A percentile compares a stretch with the other conserved stretches of the same genome.
Conservation (phyloP, 2,329 filamentous ascomycete genomes). For the Sordariomycetes sp. region DNA sequence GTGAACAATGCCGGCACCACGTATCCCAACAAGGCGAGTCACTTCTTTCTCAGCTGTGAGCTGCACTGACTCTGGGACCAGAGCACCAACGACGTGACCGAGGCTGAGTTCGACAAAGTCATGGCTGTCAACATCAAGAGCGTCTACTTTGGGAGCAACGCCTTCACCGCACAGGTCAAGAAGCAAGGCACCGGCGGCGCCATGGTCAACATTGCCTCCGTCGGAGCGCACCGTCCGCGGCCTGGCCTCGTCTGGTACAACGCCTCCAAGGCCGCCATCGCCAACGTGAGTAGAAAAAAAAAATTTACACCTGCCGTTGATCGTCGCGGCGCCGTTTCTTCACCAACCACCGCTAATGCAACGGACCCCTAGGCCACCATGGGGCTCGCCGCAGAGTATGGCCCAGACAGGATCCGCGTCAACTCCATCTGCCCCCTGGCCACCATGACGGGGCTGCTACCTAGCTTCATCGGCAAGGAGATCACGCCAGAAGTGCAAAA, state of each 20-base stretch:
- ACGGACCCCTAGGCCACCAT: constrained; percentile 6
- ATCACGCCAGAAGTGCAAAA: constrained; percentile 5
- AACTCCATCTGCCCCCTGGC: constrained; percentile 61
- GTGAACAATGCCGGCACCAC: constrained; percentile 20
- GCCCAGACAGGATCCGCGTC: constrained; percentile 71
- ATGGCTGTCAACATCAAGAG: constrained; percentile 81
- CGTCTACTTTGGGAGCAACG: constrained; percentile 75
- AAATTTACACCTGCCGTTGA: not conserved
- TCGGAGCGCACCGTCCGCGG: constrained; percentile 66
- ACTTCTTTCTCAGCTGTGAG: no score
- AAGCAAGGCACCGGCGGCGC: constrained; percentile 63
- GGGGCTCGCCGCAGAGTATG: constrained; percentile 57
- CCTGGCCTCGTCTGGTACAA: constrained; percentile 73
- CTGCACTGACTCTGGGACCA: no score
- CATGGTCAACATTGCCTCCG: constrained; percentile 67
- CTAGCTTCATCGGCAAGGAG: constrained; percentile 3
- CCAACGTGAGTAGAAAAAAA: constrained; percentile 5
- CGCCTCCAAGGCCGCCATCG: constrained; percentile 71
- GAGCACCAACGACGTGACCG: constrained; percentile 45
- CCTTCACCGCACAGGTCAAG: constrained; percentile 60
- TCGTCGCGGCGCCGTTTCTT: no score
- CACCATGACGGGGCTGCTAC: constrained; percentile 5
- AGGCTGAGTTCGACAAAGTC: constrained; percentile 76
- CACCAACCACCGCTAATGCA: not conserved
- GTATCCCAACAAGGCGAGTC: constrained; percentile 1